phyloP scores from a whole-genome alignment of 1,284 basidiomycete species.

The Pseudozyma sp. region DNA sequence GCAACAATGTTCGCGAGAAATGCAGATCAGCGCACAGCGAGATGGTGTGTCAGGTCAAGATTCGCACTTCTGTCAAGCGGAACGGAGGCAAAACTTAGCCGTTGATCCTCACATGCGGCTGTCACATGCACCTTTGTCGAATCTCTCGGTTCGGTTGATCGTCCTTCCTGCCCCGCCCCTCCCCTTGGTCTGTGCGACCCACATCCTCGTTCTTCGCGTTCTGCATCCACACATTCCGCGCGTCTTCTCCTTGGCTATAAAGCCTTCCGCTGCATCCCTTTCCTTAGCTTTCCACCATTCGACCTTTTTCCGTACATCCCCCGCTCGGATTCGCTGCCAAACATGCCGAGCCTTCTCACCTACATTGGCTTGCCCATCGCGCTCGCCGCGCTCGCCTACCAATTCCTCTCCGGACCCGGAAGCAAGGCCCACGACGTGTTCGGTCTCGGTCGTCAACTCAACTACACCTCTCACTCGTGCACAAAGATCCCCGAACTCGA shows the following conservation, averaged over 20 bases:
- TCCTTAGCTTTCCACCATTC: background rate
- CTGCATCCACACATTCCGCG: no score
- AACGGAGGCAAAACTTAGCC: no score
- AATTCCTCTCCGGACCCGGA: conserved; percentile 47
- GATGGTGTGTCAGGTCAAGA: no score
- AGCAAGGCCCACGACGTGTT: conserved; percentile 38
- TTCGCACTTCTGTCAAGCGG: no score
- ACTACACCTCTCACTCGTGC: conserved; percentile 42
- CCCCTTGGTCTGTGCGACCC: background rate
- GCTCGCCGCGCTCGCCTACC: conserved; percentile 37
- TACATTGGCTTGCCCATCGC: conserved; percentile 35
- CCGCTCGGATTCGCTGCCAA: background rate
- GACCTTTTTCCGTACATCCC: background rate
- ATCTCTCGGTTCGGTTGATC: no score
- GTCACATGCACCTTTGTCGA: no score
- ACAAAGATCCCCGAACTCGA: conserved; percentile 40
- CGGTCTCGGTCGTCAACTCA: conserved; percentile 41
- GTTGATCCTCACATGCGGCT: no score
- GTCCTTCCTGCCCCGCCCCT: no score
- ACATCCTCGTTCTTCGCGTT: background rate
- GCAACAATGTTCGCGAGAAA: no score
- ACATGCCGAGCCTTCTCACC: conserved; percentile 39
- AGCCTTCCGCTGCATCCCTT: background rate
- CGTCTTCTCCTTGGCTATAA: background rate
- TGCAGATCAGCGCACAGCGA: no score